Evolutionary conservation across 371 early-diverging fungal genomes (phyloP).

Genomic region (Nematocida sp.): DNA sequence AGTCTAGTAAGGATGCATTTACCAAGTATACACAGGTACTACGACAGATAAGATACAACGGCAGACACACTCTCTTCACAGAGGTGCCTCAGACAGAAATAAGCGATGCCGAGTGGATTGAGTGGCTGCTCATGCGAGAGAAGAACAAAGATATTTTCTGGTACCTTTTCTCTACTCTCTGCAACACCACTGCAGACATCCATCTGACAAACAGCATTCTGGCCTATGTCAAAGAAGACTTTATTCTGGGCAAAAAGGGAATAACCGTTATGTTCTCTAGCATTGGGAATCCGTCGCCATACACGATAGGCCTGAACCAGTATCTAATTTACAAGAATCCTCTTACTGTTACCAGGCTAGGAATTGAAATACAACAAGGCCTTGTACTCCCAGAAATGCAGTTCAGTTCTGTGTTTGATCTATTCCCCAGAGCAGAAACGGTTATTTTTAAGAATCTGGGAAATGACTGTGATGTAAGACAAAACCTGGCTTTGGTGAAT

Average conservation of each 20-base stretch:
- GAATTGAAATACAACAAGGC: slow-evolving; percentile 20
- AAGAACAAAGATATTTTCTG: slow-evolving; percentile 32
- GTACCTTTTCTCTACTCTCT: slow-evolving; percentile 39
- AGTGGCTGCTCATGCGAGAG: slow-evolving; percentile 27
- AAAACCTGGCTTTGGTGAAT: slow-evolving; percentile 33
- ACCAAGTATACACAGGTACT: slow-evolving; percentile 4
- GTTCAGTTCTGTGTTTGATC: slow-evolving; percentile 31
- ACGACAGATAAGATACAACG: not conserved
- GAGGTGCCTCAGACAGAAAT: slow-evolving; percentile 1
- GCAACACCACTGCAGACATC: slow-evolving; percentile 10
- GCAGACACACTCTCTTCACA: not conserved
- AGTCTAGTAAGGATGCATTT: not conserved
- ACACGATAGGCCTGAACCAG: not conserved
- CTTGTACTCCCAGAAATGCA: slow-evolving; percentile 31
- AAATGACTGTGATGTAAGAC: not conserved
- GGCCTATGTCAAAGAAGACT: slow-evolving; percentile 29
- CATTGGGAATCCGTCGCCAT: not conserved
- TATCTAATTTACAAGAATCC: slow-evolving; percentile 26
- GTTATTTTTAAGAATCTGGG: slow-evolving; percentile 17
- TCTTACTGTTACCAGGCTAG: not conserved
- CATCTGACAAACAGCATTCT: not conserved
- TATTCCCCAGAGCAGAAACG: not conserved
- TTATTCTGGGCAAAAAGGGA: slow-evolving; percentile 32
- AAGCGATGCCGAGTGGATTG: not conserved
- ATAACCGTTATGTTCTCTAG: not conserved